Base-by-base conservation (phyloP, 2,329 filamentous ascomycete species). In the Trichoderma sp. region DNA sequence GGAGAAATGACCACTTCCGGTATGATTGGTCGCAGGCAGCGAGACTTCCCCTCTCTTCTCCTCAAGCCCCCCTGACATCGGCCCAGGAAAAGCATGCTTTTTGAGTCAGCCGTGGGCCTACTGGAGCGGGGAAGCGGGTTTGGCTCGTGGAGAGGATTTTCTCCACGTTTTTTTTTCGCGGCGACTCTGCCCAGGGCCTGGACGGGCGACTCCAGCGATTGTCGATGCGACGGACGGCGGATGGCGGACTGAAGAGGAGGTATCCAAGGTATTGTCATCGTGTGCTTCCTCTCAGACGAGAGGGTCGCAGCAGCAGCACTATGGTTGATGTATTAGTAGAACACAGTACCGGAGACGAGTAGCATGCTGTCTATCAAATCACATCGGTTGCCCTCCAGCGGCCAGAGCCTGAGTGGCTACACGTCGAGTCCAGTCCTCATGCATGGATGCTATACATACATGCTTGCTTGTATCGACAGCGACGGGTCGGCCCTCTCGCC, bases 1-100 rank as follows among this genome's bases (percentile, higher is more conserved):
- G 60, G 60, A 55, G 60, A 24, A 45, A 55, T 63, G 48, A 55
- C 60, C 60, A 10, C 45, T 63, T 63, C 47, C 43, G 60, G 60
- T 50, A 54, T 54, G 52, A 63, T 54, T 55, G 60, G 60, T 47
- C 60, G 54, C 60, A 17, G 50, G 26, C 50, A 15, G 21, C 28
- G 26, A 15, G 28, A 54, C 34, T 10, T 39, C 34, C 14, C 34
- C 34, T 39, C 34, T 39, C 34, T 39, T 39, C 34, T 39, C 34
- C 12, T 14, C 34, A 28, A 54, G 26, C 41, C 28, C 51, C 60
- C 60, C 50, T 55, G 50, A 30, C 50, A 34, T 55, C 5, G 26
- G 26, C 41, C 7, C 45, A 10, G 59, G 30, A 55, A 30, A 47
- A 24, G 48, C 41, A 54, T 54, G 19, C 19, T 17, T 39, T 39